Conservation (phyloP, 257 asterid species). For the Leptodermis oblonga region DNA sequence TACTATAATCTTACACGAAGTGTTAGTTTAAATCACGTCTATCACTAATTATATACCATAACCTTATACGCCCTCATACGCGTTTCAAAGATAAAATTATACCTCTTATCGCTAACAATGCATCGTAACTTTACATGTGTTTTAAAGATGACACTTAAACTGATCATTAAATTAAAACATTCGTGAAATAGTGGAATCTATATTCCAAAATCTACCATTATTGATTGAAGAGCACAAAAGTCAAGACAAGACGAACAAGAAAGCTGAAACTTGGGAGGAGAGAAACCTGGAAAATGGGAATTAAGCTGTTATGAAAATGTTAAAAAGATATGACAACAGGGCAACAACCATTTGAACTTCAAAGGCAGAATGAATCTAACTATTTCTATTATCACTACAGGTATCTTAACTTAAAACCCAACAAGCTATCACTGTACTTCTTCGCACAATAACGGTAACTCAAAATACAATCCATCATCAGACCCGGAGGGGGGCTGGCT, state of each 20-base stretch:
- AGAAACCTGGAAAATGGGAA: neutral
- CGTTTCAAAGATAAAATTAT: no score
- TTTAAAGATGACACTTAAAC: no score
- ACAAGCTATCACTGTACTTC: conserved; percentile 10
- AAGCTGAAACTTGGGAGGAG: no score
- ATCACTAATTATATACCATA: no score
- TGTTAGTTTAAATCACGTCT: no score
- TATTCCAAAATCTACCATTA: neutral
- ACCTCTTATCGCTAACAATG: no score
- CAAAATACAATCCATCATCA: conserved; percentile 4
- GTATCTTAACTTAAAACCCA: neutral
- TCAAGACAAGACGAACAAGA: no score
- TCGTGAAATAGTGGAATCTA: no score
- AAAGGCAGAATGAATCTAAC: neutral
- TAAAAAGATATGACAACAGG: neutral
- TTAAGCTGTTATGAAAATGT: neutral
- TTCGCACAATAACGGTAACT: neutral
- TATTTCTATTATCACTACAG: conserved; percentile 1
- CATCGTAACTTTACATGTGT: no score
- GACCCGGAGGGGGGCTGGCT: conserved; percentile 2
- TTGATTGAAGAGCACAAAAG: neutral
- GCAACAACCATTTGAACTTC: neutral
- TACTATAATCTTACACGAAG: no score
- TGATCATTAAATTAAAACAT: no score
- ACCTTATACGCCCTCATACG: no score